phyloP scores from a whole-genome alignment of 2,329 filamentous ascomycete genomes.

The Colletotrichum tropicicola region DNA sequence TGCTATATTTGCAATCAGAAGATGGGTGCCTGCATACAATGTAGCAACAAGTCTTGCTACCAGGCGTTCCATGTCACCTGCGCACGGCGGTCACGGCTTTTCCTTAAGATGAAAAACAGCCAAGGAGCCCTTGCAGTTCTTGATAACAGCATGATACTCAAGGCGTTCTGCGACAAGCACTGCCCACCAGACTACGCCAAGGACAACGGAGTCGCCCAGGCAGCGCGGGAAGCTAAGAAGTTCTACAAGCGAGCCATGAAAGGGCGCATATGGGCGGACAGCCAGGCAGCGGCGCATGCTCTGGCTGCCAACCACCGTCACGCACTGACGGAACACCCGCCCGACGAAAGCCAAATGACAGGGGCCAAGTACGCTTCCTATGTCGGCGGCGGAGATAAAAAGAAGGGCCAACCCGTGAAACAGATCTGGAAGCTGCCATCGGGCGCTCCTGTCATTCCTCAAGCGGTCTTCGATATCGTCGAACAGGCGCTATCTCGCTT shows the following conservation, averaged over 20 bases:
- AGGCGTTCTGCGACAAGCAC: constrained; percentile 96
- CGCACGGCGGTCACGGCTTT: constrained; percentile 85
- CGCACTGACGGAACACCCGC: constrained; percentile 72
- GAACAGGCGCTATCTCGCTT: constrained; percentile 86
- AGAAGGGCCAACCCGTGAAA: constrained; percentile 75
- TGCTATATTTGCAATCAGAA: constrained; percentile 98
- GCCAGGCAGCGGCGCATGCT: constrained; percentile 82
- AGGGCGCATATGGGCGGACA: constrained; percentile 91
- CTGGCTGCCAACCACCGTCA: constrained; percentile 78
- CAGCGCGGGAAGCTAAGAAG: constrained; percentile 83
- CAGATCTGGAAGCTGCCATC: constrained; percentile 92
- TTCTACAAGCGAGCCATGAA: constrained; percentile 93
- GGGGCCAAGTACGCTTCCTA: constrained; percentile 83
- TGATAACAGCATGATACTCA: constrained; percentile 82
- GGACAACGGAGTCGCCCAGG: constrained; percentile 83
- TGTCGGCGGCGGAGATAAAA: constrained; percentile 70
- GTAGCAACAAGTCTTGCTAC: constrained; percentile 96
- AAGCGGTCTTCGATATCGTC: constrained; percentile 86
- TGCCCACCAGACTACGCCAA: constrained; percentile 88
- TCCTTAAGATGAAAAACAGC: constrained; percentile 95
- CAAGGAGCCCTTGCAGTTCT: constrained; percentile 81
- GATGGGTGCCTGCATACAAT: constrained; percentile 99
- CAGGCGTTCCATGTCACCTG: constrained; percentile 98
- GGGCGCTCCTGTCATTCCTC: constrained; percentile 92
- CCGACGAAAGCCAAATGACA: constrained; percentile 84